Evolutionary conservation across 2,329 filamentous ascomycete species (phyloP), one percentile per base, ranked within the genome.

Genomic region (Emydomyces testavorans): DNA sequence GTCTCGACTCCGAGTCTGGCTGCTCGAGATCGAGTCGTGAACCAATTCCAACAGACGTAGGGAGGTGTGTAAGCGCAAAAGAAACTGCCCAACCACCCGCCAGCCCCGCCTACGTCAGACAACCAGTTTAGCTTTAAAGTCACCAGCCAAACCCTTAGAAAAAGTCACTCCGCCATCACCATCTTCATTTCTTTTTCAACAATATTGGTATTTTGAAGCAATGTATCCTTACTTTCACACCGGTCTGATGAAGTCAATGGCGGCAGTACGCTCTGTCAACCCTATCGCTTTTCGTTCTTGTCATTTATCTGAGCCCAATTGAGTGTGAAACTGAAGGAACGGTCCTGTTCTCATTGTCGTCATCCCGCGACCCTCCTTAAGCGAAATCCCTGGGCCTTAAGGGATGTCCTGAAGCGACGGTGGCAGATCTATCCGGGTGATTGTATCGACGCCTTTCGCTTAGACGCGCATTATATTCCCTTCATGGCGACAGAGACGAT

Each of bases 401-500:
- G 42, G 42, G 32, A 45, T 36, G 42, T 32, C 23, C 42, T 29
- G 23, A 36, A 26, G 13, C 20, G 6, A 45, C 6, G 21, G 23
- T 7, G 20, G 23, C 21, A 45, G 31, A 29, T 15, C n/a, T 37
- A 26, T 15, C 2, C 18, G 4, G 21, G 10, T 37, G 28, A 35
- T 8, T 34, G 13, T 20, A 21, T 39, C 35, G 16, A 46, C 44
- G 10, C 15, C 16, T 1, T 21, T 34, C 23, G 32, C 21, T n/a
- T 56, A 56, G 54, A 51, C 56, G 51, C 53, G 55, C 7, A n/a
- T 13, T 15, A 16, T 46, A 15, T 31, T 37, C 11, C 56, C 60
- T 58, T 54, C 54, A 67, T 68, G 65, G 63, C 65, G 58, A 64
- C 64, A 50, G 63, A 60, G 62, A 62, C 58, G 54, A 56, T 39